A percentile compares a stretch with the other conserved stretches of the same genome.
These are phyloP conservation scores for Kwoniella shivajii DNA, from an alignment of 1,284 basidiomycete genomes.

Conservation along the genomic window DNA sequence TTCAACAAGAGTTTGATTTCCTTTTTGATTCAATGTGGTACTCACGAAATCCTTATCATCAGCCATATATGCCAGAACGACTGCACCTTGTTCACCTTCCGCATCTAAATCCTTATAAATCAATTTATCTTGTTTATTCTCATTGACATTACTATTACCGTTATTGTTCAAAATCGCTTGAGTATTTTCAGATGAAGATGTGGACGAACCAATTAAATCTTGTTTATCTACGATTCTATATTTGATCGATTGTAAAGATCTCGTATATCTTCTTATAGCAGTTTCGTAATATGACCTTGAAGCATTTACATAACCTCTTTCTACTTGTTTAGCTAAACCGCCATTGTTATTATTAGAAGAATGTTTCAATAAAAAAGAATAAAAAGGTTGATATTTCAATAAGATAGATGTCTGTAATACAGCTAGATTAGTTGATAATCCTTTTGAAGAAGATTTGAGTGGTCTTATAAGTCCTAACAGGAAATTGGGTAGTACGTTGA, in stretches of 20 bases:
- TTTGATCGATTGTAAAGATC: conserved; percentile 77
- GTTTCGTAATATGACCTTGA: conserved; percentile 95
- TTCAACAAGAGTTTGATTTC: background rate
- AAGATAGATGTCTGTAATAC: conserved; percentile 87
- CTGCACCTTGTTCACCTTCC: conserved; percentile 66
- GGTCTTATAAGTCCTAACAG: conserved; percentile 81
- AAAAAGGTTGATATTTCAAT: conserved; percentile 81
- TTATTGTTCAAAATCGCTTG: background rate
- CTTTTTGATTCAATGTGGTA: conserved; percentile 14
- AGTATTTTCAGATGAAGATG: conserved; percentile 33
- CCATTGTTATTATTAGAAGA: conserved; percentile 60
- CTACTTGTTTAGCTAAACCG: conserved; percentile 82
- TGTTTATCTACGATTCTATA: conserved; percentile 56
- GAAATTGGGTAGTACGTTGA: conserved; percentile 84
- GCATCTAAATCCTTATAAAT: conserved; percentile 63
- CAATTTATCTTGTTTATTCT: conserved; percentile 59
- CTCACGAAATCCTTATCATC: conserved; percentile 81
- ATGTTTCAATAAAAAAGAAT: conserved; percentile 81
- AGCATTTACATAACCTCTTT: conserved; percentile 80
- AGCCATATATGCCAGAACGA: conserved; percentile 79
- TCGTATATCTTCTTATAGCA: conserved; percentile 84
- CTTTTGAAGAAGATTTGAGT: conserved; percentile 66
- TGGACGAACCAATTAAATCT: conserved; percentile 44
- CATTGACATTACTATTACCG: conserved; percentile 52
- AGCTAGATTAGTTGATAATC: conserved; percentile 85